phyloP scores from a whole-genome alignment of 148 eudicot species.

The Fallopia convolvulus region DNA sequence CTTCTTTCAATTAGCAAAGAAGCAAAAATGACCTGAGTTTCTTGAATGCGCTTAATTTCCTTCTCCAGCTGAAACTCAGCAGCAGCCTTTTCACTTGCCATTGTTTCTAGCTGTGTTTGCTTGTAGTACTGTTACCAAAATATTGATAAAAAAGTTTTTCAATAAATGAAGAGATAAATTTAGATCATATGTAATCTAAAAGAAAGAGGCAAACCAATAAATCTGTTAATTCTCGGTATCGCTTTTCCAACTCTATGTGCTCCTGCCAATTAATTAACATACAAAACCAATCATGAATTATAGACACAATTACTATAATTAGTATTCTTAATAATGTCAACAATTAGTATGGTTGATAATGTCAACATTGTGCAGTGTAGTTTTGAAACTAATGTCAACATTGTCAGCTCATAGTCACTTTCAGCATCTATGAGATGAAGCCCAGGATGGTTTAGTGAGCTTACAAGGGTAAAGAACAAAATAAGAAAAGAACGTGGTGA shows the following conservation, averaged over 20 bases:
- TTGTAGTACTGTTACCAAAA: slow-evolving; percentile 62
- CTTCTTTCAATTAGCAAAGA: not conserved
- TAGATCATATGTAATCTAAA: not conserved
- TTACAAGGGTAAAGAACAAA: not conserved
- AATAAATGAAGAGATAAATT: not conserved
- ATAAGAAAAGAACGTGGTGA: not conserved
- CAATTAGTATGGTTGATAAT: not conserved
- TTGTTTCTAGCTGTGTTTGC: slow-evolving; percentile 96
- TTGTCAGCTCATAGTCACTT: not conserved
- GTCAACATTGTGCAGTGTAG: not conserved
- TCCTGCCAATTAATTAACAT: slow-evolving; percentile 44
- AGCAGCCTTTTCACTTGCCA: slow-evolving; percentile 99
- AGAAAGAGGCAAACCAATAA: slow-evolving; percentile 51
- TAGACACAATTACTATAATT: not conserved
- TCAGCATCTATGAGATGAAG: not conserved
- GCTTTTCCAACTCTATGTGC: slow-evolving; percentile 96
- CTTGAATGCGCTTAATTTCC: slow-evolving; percentile 86
- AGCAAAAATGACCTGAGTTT: slow-evolving; percentile 52
- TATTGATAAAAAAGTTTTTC: not conserved
- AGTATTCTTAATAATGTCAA: not conserved
- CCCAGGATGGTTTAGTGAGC: not conserved
- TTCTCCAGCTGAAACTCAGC: slow-evolving; percentile 97
- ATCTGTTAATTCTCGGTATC: slow-evolving; percentile 96
- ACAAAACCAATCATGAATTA: not conserved
- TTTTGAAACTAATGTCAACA: not conserved